Percentiles rank a stretch among this genome's conserved stretches.
These are phyloP conservation scores for Candida fluviatilis DNA, from an alignment of 805 yeast genomes.

Conservation along the genomic window DNA sequence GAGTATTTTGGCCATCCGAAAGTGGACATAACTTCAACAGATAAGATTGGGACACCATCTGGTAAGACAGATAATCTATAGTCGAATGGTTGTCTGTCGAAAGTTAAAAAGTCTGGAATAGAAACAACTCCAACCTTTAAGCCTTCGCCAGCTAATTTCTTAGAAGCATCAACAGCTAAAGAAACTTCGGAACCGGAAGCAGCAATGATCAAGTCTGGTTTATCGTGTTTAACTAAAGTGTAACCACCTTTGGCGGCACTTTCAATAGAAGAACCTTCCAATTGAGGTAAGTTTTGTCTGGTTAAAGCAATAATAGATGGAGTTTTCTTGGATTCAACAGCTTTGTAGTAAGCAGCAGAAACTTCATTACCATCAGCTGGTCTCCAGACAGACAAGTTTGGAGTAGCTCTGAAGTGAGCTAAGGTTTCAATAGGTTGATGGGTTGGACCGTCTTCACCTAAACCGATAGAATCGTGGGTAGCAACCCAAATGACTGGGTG, in stretches of 20 bases:
- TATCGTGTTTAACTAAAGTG: slow-evolving; percentile 55
- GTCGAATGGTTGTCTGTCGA: slow-evolving; percentile 76
- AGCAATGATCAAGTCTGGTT: slow-evolving; percentile 67
- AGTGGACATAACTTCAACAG: slow-evolving; percentile 90
- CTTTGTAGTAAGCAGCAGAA: slow-evolving; percentile 73
- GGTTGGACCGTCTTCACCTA: slow-evolving; percentile 93
- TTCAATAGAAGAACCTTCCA: slow-evolving; percentile 88
- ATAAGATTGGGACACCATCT: slow-evolving; percentile 87
- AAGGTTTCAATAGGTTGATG: slow-evolving; percentile 89
- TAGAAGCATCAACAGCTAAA: slow-evolving; percentile 77
- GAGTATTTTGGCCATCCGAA: slow-evolving; percentile 93
- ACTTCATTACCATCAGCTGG: slow-evolving; percentile 92
- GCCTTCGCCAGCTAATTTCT: slow-evolving; percentile 58
- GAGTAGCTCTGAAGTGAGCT: slow-evolving; percentile 81
- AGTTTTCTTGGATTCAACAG: slow-evolving; percentile 57
- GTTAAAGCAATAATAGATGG: slow-evolving; percentile 76
- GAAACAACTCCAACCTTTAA: slow-evolving; percentile 81
- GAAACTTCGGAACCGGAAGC: slow-evolving; percentile 95
- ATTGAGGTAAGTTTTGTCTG: slow-evolving; percentile 89
- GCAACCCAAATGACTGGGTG: slow-evolving; percentile 86
- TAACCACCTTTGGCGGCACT: slow-evolving; percentile 95
- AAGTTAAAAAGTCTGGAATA: slow-evolving; percentile 87
- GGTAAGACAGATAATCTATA: slow-evolving; percentile 88
- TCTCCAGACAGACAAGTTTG: slow-evolving; percentile 84
- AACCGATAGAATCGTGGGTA: slow-evolving; percentile 85